Percentiles rank a stretch among this genome's conserved stretches.
Conservation (phyloP, 805 yeast species). For the Yarrowia osloensis region DNA sequence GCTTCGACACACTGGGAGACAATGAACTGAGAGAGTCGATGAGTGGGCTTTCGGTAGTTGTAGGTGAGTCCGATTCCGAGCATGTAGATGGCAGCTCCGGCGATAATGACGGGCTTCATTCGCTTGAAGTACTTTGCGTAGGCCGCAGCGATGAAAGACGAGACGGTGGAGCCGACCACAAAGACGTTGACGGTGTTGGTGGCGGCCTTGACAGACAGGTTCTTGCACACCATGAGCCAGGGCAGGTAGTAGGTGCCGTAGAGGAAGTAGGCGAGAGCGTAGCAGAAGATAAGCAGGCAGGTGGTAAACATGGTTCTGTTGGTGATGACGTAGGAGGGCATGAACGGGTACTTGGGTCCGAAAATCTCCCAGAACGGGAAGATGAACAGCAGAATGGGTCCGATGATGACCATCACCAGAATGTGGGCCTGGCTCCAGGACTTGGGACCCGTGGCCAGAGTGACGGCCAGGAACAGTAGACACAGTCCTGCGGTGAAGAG, state of each 20-base stretch:
- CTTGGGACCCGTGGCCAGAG: constrained; percentile 60
- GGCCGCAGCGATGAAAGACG: constrained; percentile 9
- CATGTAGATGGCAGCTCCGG: constrained; percentile 61
- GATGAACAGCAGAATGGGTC: constrained; percentile 62
- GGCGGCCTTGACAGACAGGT: constrained; percentile 30
- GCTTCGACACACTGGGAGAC: constrained; percentile 69
- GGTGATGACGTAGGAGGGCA: constrained; percentile 58
- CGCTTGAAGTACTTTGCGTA: constrained; percentile 45
- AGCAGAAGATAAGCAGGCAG: constrained; percentile 35
- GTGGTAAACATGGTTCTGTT: constrained; percentile 50
- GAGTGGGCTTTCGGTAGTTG: constrained; percentile 56
- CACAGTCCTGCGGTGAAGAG: constrained; percentile 60
- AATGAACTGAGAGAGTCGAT: constrained; percentile 57
- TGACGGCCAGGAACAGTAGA: constrained; percentile 68
- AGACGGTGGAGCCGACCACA: constrained; percentile 29
- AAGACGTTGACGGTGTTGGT: constrained; percentile 13
- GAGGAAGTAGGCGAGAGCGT: constrained; percentile 38
- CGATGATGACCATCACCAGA: constrained; percentile 70
- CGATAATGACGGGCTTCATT: constrained; percentile 59
- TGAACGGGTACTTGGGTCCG: constrained; percentile 55
- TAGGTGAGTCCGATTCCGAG: constrained; percentile 61
- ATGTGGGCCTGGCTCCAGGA: constrained; percentile 64
- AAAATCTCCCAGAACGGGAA: constrained; percentile 50
- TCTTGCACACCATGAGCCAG: constrained; percentile 31
- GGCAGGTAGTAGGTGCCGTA: constrained; percentile 30